Conservation (phyloP, 75 land plant genomes). For the Isoetes taiwanensis region DNA sequence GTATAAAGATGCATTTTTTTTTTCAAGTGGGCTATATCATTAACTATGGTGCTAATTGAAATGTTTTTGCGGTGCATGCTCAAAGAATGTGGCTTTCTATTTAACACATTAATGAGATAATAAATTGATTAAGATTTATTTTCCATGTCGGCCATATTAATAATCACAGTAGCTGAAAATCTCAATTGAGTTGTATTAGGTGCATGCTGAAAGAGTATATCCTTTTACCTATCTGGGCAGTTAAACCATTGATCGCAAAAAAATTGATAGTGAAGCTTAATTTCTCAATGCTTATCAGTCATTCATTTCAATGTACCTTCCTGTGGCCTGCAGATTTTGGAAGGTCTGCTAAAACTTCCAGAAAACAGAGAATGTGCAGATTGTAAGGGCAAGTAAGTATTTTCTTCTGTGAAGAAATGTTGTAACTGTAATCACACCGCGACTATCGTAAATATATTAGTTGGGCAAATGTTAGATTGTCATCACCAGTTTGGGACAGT, state of each 20-base stretch:
- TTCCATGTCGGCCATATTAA: neutral
- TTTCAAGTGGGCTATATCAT: too few species aligned
- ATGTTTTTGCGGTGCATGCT: too few species aligned
- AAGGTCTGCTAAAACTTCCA: constrained; percentile 63
- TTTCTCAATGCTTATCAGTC: neutral
- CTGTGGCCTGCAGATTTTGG: constrained; percentile 46
- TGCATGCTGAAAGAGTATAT: neutral
- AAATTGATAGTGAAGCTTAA: neutral
- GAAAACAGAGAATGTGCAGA: constrained; percentile 83
- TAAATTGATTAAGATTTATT: too few species aligned
- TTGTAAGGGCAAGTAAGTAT: constrained; percentile 66
- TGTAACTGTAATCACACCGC: neutral
- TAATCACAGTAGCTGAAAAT: neutral
- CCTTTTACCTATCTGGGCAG: neutral
- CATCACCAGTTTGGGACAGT: too few species aligned
- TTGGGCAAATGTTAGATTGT: too few species aligned
- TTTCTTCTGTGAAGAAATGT: neutral
- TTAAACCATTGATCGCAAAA: neutral
- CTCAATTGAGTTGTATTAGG: neutral
- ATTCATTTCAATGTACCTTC: neutral
- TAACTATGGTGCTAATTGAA: too few species aligned
- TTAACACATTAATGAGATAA: too few species aligned
- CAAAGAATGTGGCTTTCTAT: too few species aligned
- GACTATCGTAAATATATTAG: too few species aligned
- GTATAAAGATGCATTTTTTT: too few species aligned